Percentiles rank a stretch among this genome's conserved stretches.
These are phyloP conservation scores for Metschnikowia chrysomelidarum DNA, from an alignment of 805 yeast species.

Conservation along the genomic window DNA sequence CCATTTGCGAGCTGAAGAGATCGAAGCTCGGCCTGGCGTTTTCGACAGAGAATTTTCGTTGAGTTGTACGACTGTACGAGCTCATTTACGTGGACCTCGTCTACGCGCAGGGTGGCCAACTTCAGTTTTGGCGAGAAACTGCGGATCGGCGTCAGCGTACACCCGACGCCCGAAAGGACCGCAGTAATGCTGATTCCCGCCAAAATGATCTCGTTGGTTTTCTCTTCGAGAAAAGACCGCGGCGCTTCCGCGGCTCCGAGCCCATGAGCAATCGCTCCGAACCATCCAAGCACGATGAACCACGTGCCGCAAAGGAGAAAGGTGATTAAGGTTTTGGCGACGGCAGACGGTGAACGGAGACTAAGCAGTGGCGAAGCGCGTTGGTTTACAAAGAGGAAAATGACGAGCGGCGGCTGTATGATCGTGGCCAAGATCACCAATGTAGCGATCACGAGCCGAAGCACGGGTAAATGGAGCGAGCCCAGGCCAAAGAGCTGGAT, in stretches of 20 bases:
- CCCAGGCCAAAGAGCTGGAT: constrained; percentile 31
- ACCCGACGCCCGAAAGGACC: constrained; percentile 51
- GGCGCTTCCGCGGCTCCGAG: constrained; percentile 20
- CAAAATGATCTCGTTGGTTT: constrained; percentile 45
- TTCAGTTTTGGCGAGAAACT: constrained; percentile 9
- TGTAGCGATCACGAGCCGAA: constrained; percentile 38
- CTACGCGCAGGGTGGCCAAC: not conserved
- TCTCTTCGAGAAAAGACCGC: constrained; percentile 34
- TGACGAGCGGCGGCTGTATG: constrained; percentile 42
- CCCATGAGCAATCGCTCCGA: constrained; percentile 31
- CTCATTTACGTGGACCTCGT: constrained; percentile 22
- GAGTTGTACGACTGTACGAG: constrained; percentile 41
- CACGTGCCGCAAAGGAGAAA: constrained; percentile 24
- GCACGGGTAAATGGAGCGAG: constrained; percentile 26
- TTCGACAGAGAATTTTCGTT: constrained; percentile 33
- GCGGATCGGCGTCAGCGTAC: constrained; percentile 43
- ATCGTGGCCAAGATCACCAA: constrained; percentile 40
- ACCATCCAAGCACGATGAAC: constrained; percentile 33
- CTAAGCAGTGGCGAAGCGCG: constrained; percentile 21
- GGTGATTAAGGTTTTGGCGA: constrained; percentile 11
- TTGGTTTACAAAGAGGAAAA: constrained; percentile 31
- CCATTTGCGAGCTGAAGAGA: constrained; percentile 19
- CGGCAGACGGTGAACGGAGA: constrained; percentile 3
- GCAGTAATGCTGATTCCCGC: constrained; percentile 53
- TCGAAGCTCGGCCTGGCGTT: constrained; percentile 33